Percentiles rank a stretch among this genome's conserved stretches.
Evolutionary conservation across 1,139 yeast genomes (phyloP).

Genomic region (Diutina mesorugosa): DNA sequence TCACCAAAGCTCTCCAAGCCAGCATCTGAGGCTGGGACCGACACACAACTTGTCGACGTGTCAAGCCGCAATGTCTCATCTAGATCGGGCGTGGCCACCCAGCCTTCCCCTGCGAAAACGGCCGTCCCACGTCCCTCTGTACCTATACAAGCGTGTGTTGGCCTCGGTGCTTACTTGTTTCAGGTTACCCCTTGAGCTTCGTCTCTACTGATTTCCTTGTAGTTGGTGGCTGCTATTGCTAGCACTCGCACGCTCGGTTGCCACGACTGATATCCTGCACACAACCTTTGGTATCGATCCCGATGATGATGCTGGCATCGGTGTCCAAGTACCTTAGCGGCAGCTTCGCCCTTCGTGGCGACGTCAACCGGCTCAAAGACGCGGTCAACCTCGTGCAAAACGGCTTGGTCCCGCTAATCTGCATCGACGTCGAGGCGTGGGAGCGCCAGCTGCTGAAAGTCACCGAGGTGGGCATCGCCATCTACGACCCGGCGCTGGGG

Average conservation of each 20-base stretch:
- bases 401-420: conserved; percentile 27
- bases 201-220: no score
- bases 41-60: no score
- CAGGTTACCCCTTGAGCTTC: no score
- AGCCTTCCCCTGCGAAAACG: no score
- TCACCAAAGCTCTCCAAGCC: background rate
- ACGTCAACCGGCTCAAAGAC: conserved; percentile 10
- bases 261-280: background rate
- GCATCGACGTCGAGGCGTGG: conserved; percentile 58
- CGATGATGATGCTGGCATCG: background rate
- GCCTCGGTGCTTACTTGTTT: no score
- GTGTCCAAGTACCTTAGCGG: background rate
- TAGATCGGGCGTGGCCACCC: no score
- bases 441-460: conserved; percentile 33
- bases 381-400: conserved; percentile 17
- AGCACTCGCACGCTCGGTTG: no score
- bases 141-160: no score
- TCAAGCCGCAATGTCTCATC: no score
- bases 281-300: background rate
- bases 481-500: conserved; percentile 40
- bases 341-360: conserved; percentile 5
- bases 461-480: conserved; percentile 59
- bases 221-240: no score
- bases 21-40: background rate
- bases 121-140: no score